These are phyloP conservation scores for Blastobotrys americana DNA, from an alignment of 805 yeast genomes.

Conservation along the genomic window DNA sequence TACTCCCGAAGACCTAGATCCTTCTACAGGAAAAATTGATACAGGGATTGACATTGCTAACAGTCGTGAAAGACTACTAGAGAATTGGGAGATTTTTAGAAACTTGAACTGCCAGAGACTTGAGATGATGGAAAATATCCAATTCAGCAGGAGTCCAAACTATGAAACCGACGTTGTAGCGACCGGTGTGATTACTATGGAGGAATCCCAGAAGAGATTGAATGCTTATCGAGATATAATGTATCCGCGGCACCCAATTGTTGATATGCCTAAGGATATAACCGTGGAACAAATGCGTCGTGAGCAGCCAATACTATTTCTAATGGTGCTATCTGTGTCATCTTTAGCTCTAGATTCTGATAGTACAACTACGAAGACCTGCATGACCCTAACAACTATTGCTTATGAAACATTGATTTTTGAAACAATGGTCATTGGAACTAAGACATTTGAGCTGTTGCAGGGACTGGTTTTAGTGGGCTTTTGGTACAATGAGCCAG, in stretches of 20 bases:
- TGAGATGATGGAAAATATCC: constrained; percentile 7
- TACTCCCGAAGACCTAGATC: constrained; percentile 17
- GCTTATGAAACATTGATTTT: constrained; percentile 29
- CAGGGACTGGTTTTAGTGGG: constrained; percentile 54
- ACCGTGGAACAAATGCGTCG: constrained; percentile 43
- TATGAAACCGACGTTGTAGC: constrained; percentile 37
- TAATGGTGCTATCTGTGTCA: constrained; percentile 56
- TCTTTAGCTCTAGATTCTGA: constrained; percentile 30
- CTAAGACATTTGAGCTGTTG: constrained; percentile 60
- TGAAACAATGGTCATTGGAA: constrained; percentile 63
- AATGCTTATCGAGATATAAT: constrained; percentile 42
- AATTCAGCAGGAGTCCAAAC: constrained; percentile 11
- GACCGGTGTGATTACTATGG: constrained; percentile 48
- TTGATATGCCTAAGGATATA: constrained; percentile 42
- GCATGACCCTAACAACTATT: constrained; percentile 23
- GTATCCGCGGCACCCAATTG: constrained; percentile 47
- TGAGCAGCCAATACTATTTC: constrained; percentile 54
- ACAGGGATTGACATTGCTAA: constrained; percentile 14
- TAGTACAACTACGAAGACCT: constrained; percentile 1
- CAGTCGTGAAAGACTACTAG: constrained; percentile 16
- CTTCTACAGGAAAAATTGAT: neutral
- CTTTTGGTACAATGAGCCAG: constrained; percentile 81
- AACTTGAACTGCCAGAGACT: constrained; percentile 12
- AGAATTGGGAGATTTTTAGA: constrained; percentile 15
- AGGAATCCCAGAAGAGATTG: constrained; percentile 53